Evolutionary conservation across 2,329 filamentous ascomycete genomes (phyloP).

Genomic region (Colletotrichum zoysiae): DNA sequence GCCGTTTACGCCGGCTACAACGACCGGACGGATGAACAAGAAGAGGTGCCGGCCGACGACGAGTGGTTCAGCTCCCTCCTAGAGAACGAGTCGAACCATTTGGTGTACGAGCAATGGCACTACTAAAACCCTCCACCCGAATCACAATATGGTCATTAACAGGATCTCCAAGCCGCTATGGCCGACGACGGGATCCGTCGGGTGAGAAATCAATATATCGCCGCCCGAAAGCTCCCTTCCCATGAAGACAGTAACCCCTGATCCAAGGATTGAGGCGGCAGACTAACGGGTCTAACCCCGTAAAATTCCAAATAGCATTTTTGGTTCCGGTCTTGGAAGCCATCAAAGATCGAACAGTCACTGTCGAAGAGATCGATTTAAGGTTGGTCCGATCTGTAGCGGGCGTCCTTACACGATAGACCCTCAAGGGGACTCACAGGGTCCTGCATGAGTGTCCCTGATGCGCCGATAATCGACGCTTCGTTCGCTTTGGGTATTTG

Average conservation of each 20-base stretch:
- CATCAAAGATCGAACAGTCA: not conserved
- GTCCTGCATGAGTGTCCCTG: not conserved
- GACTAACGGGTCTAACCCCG: too few species aligned
- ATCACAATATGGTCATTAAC: too few species aligned
- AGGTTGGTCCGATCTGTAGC: not conserved
- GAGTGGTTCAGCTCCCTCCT: too few species aligned
- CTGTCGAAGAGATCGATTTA: too few species aligned
- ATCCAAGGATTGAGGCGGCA: not conserved
- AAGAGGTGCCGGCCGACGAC: not conserved
- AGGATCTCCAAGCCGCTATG: too few species aligned
- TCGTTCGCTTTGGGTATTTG: not conserved
- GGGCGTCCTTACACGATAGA: not conserved
- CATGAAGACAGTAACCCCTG: not conserved
- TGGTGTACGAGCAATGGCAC: not conserved
- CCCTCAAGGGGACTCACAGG: not conserved
- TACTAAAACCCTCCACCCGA: too few species aligned
- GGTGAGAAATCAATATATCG: not conserved
- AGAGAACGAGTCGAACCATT: not conserved
- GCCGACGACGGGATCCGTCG: fast-evolving
- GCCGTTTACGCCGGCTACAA: not conserved
- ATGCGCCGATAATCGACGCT: not conserved
- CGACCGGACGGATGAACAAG: not conserved
- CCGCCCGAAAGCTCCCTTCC: not conserved
- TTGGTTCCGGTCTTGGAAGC: not conserved
- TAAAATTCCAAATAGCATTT: not conserved